Evolutionary conservation across 495 filamentous ascomycete species (phyloP), one percentile per base, ranked within the genome.

Genomic region (Talaromyces wortmannii): DNA sequence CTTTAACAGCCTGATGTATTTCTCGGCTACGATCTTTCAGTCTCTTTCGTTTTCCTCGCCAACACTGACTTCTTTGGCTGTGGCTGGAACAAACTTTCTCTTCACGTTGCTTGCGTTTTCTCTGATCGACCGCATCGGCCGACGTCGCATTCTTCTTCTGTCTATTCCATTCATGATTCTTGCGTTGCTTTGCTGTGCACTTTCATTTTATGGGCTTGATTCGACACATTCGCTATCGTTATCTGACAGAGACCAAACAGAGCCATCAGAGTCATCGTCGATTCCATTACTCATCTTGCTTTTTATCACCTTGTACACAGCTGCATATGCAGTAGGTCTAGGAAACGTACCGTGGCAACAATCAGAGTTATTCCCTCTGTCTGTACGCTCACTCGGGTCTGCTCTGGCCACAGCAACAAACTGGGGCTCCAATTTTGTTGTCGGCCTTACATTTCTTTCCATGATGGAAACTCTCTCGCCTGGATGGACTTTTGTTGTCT

Each of bases 1-100:
- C 6, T 97, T 96, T 67, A 96, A 95, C 70, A 87, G 86, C 47
- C 78, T 96, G 11, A 97, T 97, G 92, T 97, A 97, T 66, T 96
- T 92, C 67, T 92, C 90, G 6, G 89, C 90, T 4, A 95, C 91
- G 5, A 90, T 97, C 31, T 97, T 97, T 66, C 76, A 83, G 10
- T 71, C 90, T 31, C 74, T 95, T 17, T 86, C 87, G 3, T 96
- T 96, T 67, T 76, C 77, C 31, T 85, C 83, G 15, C 92, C 92
- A 29, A 95, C 89, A 0, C 76, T 92, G 46, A 90, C 86, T 3
- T 88, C 90, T 3, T 79, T 96, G 43, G 83, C 83, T 5, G 86
- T 96, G 32, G 92, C 92, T 2, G 63, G 82, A 59, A 92, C 91
- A 15, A 97, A 97, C 60, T 91, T 94, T 63, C 52, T 80, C 46